phyloP scores from a whole-genome alignment of 2,329 filamentous ascomycete genomes.

The Penicillium sp. region DNA sequence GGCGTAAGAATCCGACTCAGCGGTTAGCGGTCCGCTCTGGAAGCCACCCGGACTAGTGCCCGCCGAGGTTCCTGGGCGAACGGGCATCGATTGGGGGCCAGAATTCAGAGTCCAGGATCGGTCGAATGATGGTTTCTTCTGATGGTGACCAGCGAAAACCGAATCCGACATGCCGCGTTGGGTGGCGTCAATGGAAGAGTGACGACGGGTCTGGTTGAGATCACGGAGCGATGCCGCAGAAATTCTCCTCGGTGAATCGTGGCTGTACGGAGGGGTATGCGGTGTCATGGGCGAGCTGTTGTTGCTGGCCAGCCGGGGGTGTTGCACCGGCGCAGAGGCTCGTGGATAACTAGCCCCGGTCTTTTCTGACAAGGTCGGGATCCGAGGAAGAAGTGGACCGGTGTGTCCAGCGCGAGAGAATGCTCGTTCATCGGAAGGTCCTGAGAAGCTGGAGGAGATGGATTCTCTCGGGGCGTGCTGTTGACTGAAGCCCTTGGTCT shows the following conservation, averaged over 20 bases:
- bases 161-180: slow-evolving; percentile 31
- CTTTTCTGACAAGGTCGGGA: slow-evolving; percentile 43
- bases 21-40: slow-evolving; percentile 19
- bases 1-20: slow-evolving; percentile 33
- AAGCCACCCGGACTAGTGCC: slow-evolving; percentile 26
- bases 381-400: slow-evolving; percentile 45
- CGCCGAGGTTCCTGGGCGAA: slow-evolving; percentile 36
- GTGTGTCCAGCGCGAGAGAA: slow-evolving; percentile 40
- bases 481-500: slow-evolving; percentile 65
- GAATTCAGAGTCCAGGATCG: slow-evolving; percentile 57
- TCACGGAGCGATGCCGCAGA: slow-evolving; percentile 81
- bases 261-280: slow-evolving; percentile 43
- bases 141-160: slow-evolving; percentile 44
- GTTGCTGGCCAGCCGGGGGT: slow-evolving; percentile 36
- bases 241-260: slow-evolving; percentile 54
- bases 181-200: slow-evolving; percentile 80
- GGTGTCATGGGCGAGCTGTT: slow-evolving; percentile 47
- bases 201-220: slow-evolving; percentile 78
- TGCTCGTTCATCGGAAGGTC: slow-evolving; percentile 49
- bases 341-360: slow-evolving; percentile 29
- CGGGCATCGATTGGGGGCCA: slow-evolving; percentile 34
- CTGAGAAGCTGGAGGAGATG: slow-evolving; percentile 46
- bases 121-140: slow-evolving; percentile 60
- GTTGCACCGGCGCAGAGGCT: slow-evolving; percentile 29
- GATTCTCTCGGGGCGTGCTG: slow-evolving; percentile 31